Percentiles rank a stretch among this genome's conserved stretches.
phyloP scores from a whole-genome alignment of 345 rosid species.

The Hypericum perforatum region DNA sequence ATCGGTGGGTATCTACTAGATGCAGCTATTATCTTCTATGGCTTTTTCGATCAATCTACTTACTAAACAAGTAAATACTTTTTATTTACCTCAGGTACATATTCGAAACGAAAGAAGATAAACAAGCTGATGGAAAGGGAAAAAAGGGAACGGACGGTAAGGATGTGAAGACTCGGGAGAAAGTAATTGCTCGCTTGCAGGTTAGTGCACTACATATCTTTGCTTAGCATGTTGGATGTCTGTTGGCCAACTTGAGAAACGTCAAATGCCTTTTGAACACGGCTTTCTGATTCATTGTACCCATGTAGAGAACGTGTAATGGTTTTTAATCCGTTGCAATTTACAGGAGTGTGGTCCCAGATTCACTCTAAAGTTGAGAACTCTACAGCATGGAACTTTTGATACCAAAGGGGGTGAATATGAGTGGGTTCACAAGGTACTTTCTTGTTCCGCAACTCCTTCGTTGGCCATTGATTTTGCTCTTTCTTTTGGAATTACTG shows the following conservation, averaged over 20 bases:
- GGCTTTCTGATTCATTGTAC: no score
- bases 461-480: not conserved
- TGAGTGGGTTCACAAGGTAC: not conserved
- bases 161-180: slow-evolving; percentile 34
- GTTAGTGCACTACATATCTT: slow-evolving; percentile 20
- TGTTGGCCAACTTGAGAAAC: no score
- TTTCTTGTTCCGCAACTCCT: not conserved
- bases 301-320: no score
- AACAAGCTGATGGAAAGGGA: slow-evolving; percentile 35
- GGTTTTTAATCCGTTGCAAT: no score
- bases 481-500: not conserved
- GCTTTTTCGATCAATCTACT: not conserved
- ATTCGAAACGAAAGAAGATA: slow-evolving; percentile 62
- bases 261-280: no score
- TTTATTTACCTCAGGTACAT: slow-evolving; percentile 41
- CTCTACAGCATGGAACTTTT: not conserved
- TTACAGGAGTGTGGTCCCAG: no score
- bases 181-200: slow-evolving; percentile 76
- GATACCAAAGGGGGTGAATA: not conserved
- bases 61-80: slow-evolving; percentile 3
- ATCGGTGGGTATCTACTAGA: slow-evolving; percentile 38
- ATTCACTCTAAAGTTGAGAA: no score
- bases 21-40: not conserved
- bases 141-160: slow-evolving; percentile 37
- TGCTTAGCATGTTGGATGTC: not conserved